Conservation (phyloP, 805 yeast species). For the Suhomyces faveliae region DNA sequence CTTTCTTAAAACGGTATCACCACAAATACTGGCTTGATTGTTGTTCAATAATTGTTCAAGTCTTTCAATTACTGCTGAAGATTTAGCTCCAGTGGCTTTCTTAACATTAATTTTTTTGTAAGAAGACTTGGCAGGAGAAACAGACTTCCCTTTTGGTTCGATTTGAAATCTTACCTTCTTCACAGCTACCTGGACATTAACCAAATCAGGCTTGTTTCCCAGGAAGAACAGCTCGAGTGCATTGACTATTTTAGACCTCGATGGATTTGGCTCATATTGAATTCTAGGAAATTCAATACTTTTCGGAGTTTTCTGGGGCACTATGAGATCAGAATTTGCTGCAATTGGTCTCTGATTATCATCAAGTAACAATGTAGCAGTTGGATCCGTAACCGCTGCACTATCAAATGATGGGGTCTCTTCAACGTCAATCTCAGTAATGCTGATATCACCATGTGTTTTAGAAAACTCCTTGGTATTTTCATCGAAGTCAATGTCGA, state of each 20-base stretch:
- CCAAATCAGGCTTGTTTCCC: neutral
- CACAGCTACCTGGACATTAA: neutral
- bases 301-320: neutral
- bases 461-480: neutral
- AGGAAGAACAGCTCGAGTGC: neutral
- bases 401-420: neutral
- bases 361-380: neutral
- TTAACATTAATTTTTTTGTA: neutral
- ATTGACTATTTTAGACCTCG: neutral
- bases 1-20: neutral
- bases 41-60: neutral
- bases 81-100: neutral
- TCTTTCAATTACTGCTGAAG: neutral
- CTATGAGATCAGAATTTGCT: neutral
- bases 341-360: neutral
- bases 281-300: neutral
- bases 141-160: neutral
- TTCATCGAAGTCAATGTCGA: neutral
- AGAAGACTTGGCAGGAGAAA: neutral
- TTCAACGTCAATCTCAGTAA: neutral
- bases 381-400: neutral
- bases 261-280: neutral
- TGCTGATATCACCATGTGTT: neutral
- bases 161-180: neutral
- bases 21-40: neutral